These are phyloP conservation scores for Starmerella riodocensis DNA, from an alignment of 805 yeast genomes.

Conservation along the genomic window DNA sequence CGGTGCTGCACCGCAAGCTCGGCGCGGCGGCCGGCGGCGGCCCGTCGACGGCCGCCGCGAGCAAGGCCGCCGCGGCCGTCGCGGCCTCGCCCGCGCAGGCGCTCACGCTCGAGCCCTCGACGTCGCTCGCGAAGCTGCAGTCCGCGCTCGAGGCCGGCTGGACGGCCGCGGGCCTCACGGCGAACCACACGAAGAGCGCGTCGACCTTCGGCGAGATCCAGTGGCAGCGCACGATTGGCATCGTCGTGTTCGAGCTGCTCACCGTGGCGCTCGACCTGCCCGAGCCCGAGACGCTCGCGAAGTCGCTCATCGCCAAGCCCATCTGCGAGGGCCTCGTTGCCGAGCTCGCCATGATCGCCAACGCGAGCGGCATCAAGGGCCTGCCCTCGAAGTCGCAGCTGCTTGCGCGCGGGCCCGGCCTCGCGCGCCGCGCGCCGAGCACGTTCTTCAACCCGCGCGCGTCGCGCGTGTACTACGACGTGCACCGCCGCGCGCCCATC, in stretches of 20 bases:
- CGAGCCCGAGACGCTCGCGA: constrained; percentile 42
- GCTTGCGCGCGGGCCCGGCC: constrained; percentile 11
- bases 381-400: constrained; percentile 31
- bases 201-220: constrained; percentile 42
- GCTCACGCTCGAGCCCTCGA: constrained; percentile 17
- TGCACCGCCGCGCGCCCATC: constrained; percentile 41
- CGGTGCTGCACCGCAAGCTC: constrained; percentile 9
- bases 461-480: constrained; percentile 56
- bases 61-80: neutral
- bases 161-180: constrained; percentile 11
- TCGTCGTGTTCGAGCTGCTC: constrained; percentile 64
- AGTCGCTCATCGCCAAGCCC: constrained; percentile 74
- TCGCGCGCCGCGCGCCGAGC: constrained; percentile 24
- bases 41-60: neutral
- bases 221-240: constrained; percentile 75
- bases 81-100: neutral
- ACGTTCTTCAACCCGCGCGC: constrained; percentile 30
- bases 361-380: constrained; percentile 53
- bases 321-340: constrained; percentile 63
- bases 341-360: constrained; percentile 52
- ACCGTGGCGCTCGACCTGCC: constrained; percentile 61
- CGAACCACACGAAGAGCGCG: constrained; percentile 32
- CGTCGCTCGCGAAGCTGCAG: constrained; percentile 3
- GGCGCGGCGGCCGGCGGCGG: constrained; percentile 6
- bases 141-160: constrained; percentile 16